A percentile compares a stretch with the other conserved stretches of the same genome.
These are phyloP conservation scores for Globisporangium mamillatum DNA, from an alignment of 352 stramenopile genomes.

Conservation along the genomic window DNA sequence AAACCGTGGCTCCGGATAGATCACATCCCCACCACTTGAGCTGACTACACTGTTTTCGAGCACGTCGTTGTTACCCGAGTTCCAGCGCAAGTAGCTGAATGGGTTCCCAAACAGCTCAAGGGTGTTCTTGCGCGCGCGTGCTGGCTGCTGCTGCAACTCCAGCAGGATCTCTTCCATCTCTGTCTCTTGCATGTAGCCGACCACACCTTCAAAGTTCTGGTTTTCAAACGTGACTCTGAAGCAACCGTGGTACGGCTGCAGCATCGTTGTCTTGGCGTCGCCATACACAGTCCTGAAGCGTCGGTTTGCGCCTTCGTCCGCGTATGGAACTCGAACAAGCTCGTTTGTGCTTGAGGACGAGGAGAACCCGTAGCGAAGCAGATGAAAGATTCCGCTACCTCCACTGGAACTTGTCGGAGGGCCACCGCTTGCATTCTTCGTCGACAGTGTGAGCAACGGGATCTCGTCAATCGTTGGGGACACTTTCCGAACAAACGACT, in stretches of 20 bases:
- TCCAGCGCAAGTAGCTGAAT: conserved; percentile 63
- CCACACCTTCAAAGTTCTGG: conserved; percentile 32
- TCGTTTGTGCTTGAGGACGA: conserved; percentile 10
- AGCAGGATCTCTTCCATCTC: conserved; percentile 34
- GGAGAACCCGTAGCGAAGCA: conserved; percentile 57
- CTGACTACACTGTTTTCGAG: conserved; percentile 5
- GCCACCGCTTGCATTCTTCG: conserved; percentile 14
- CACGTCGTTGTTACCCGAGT: conserved; percentile 23
- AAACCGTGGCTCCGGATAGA: conserved; percentile 24
- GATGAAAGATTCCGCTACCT: conserved; percentile 65
- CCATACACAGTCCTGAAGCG: conserved; percentile 62
- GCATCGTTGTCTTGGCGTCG: conserved; percentile 47
- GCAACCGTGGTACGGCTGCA: conserved; percentile 38
- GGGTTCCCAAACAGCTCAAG: conserved; percentile 68
- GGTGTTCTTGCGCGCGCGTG: conserved; percentile 47
- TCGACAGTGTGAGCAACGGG: conserved; percentile 27
- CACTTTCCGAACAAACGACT: conserved; percentile 34
- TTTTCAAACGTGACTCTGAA: conserved; percentile 53
- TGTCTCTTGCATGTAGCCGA: conserved; percentile 51
- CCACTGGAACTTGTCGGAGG: conserved; percentile 30
- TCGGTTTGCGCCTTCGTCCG: conserved; percentile 38
- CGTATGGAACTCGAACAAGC: conserved; percentile 27
- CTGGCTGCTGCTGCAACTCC: conserved; percentile 8
- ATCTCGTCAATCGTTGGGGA: conserved; percentile 32
- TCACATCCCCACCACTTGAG: background rate